These are phyloP conservation scores for Fusarium nurragi DNA, from an alignment of 2,329 filamentous ascomycete genomes.

Conservation along the genomic window DNA sequence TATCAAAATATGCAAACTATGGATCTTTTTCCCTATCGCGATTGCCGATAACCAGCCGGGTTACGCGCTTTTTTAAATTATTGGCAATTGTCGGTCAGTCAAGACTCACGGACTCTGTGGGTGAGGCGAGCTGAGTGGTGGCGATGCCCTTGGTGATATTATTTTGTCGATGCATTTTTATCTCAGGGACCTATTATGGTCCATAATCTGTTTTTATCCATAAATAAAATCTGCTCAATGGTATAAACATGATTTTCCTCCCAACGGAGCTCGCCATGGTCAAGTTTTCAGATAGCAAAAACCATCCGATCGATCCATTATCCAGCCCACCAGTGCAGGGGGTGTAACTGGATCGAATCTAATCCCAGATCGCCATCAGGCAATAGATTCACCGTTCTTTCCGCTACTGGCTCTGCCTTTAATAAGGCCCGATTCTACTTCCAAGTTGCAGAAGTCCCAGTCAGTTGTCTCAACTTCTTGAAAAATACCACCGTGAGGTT, in stretches of 20 bases:
- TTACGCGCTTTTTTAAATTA: slow-evolving; percentile 6
- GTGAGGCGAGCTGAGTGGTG: background rate
- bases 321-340: background rate
- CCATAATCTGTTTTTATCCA: accelerated
- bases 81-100: background rate
- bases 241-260: background rate
- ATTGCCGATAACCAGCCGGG: background rate
- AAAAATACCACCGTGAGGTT: background rate
- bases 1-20: background rate
- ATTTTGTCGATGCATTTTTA: background rate
- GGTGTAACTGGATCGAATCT: slow-evolving; percentile 14
- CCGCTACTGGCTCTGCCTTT: background rate
- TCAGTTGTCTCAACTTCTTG: background rate
- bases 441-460: background rate
- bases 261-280: slow-evolving; percentile 6
- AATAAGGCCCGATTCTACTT: slow-evolving; percentile 18
- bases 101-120: background rate
- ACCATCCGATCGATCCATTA: slow-evolving; percentile 16
- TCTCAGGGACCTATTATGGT: background rate
- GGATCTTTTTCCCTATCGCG: background rate
- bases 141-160: background rate
- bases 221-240: background rate
- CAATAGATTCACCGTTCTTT: slow-evolving; percentile 14
- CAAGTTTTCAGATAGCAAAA: slow-evolving; percentile 9
- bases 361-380: slow-evolving; percentile 24